Percentiles rank a stretch among this genome's conserved stretches.
Evolutionary conservation across 805 yeast species (phyloP).

Genomic region (Wickerhamomyces strasburgensis): DNA sequence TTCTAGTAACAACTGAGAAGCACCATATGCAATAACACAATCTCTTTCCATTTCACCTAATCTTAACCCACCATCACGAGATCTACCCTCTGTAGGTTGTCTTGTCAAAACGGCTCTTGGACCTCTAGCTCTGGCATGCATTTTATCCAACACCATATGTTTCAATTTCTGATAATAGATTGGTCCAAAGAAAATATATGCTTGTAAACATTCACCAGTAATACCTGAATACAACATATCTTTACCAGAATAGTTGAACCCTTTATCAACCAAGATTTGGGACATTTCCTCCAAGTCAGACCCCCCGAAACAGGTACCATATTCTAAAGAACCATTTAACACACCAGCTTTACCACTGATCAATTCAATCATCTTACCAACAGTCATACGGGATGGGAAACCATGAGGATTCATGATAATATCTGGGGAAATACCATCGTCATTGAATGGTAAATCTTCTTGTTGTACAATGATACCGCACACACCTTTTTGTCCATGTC

Average conservation of each 20-base stretch:
- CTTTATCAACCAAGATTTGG: conserved; percentile 79
- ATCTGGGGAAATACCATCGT: conserved; percentile 88
- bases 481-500: conserved; percentile 99
- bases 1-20: conserved; percentile 88
- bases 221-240: conserved; percentile 97
- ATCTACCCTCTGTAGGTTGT: conserved; percentile 98
- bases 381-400: conserved; percentile 99
- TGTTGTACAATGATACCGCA: conserved; percentile 97
- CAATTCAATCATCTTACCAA: conserved; percentile 95
- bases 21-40: conserved; percentile 99
- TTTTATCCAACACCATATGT: conserved; percentile 98
- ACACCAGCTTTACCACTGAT: conserved; percentile 98
- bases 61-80: conserved; percentile 98
- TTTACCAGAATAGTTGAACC: conserved; percentile 92
- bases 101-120: conserved; percentile 97
- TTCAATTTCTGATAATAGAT: conserved; percentile 96
- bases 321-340: conserved; percentile 81
- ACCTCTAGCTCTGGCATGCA: conserved; percentile 99
- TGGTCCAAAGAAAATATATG: conserved; percentile 97
- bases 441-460: conserved; percentile 94
- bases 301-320: conserved; percentile 98
- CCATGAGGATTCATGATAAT: conserved; percentile 99
- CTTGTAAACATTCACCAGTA: conserved; percentile 95
- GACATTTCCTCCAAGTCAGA: conserved; percentile 96
- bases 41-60: conserved; percentile 99